phyloP scores from a whole-genome alignment of 106 monocot species.

The Platanthera zijinensis region DNA sequence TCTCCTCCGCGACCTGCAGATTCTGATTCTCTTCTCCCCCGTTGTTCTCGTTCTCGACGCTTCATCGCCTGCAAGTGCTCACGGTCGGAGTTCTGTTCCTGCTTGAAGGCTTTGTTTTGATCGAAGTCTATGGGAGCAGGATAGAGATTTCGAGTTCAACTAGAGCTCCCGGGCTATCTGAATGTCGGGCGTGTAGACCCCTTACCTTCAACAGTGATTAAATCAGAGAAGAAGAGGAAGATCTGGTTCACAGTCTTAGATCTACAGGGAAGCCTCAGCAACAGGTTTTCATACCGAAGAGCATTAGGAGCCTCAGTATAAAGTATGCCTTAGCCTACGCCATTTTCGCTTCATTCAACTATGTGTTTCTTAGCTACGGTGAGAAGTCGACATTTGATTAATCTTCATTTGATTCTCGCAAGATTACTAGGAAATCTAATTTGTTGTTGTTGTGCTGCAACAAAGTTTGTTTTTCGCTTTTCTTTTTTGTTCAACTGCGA shows the following conservation, averaged over 20 bases:
- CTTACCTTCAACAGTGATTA: background rate
- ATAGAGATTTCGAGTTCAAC: too few species aligned
- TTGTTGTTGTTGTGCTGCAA: background rate
- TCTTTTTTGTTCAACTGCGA: background rate
- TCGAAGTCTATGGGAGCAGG: too few species aligned
- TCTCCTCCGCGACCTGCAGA: too few species aligned
- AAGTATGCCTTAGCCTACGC: constrained; percentile 83
- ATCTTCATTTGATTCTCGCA: background rate
- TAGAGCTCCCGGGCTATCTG: too few species aligned
- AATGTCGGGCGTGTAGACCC: background rate
- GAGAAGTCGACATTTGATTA: background rate
- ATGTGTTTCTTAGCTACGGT: constrained; percentile 97
- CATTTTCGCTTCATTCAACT: constrained; percentile 91
- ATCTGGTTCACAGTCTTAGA: background rate
- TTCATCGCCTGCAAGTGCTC: too few species aligned
- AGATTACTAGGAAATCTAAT: background rate
- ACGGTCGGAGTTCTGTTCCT: too few species aligned
- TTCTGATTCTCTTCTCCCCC: too few species aligned
- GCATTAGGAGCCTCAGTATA: constrained; percentile 13
- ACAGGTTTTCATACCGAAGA: background rate
- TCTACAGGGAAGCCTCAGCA: too few species aligned
- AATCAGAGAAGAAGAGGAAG: background rate
- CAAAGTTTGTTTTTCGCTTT: background rate
- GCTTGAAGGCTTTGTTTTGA: too few species aligned
- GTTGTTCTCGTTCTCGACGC: too few species aligned